Conservation (phyloP, 805 yeast species). For the Hanseniaspora jakobsenii region DNA sequence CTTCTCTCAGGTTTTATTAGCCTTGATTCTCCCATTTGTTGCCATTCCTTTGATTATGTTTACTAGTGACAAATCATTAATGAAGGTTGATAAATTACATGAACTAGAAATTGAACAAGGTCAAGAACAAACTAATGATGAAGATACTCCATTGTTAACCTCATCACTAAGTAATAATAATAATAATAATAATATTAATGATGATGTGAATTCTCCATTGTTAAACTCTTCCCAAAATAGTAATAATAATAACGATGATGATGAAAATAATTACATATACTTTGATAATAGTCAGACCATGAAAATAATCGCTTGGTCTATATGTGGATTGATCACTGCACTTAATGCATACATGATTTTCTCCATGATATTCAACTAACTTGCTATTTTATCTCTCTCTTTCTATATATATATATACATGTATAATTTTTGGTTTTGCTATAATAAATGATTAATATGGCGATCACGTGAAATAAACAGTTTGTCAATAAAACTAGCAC, state of each 20-base stretch:
- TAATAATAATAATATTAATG: too few species aligned
- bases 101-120: constrained; percentile 12
- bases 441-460: too few species aligned
- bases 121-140: constrained; percentile 1
- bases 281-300: constrained; percentile 7
- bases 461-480: too few species aligned
- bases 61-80: constrained; percentile 55
- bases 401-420: too few species aligned
- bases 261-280: not conserved
- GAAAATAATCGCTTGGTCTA: constrained; percentile 6
- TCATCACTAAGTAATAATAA: too few species aligned
- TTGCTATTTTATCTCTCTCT: too few species aligned
- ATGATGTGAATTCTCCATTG: not conserved
- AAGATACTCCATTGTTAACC: not conserved
- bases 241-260: not conserved
- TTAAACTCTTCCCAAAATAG: not conserved
- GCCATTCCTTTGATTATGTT: constrained; percentile 79
- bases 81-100: constrained; percentile 37
- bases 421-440: too few species aligned
- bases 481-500: too few species aligned
- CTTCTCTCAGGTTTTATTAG: constrained; percentile 69
- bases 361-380: too few species aligned
- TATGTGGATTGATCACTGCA: constrained; percentile 7
- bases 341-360: constrained; percentile 8
- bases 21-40: constrained; percentile 71